Evolutionary conservation across 257 asterid species (phyloP).

Genomic region (Ehretia macrophylla): DNA sequence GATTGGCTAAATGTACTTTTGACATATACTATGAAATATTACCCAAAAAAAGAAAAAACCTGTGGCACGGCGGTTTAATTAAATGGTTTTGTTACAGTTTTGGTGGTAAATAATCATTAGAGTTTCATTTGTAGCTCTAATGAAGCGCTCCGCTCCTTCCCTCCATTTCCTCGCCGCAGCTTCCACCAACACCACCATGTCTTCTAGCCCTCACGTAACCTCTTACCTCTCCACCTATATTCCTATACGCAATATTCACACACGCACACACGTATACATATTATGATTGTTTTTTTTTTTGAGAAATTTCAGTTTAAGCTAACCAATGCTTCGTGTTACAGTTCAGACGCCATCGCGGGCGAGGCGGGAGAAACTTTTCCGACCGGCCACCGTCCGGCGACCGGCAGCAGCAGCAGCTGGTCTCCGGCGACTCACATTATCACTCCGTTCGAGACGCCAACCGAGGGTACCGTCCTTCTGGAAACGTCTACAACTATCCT

Average conservation of each 20-base stretch:
- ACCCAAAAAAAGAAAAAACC: too few relatives aligned
- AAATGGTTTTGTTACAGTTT: too few relatives aligned
- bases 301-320: too few relatives aligned
- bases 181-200: constrained; percentile 42
- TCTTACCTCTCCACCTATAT: background rate
- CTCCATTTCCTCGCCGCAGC: constrained; percentile 46
- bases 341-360: constrained; percentile 45
- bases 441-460: constrained; percentile 46
- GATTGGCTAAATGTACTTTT: too few relatives aligned
- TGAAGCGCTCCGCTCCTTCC: constrained; percentile 51
- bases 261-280: too few relatives aligned
- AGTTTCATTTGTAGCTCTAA: too few relatives aligned
- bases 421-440: constrained; percentile 61
- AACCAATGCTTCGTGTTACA: constrained; percentile 11
- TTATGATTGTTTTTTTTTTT: too few relatives aligned
- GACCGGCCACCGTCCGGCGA: constrained; percentile 27
- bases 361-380: constrained; percentile 55
- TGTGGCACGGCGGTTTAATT: background rate
- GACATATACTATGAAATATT: too few relatives aligned
- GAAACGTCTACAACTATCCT: constrained; percentile 10
- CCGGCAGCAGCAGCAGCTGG: constrained; percentile 22
- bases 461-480: constrained; percentile 39
- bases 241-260: too few relatives aligned
- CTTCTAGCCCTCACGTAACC: constrained; percentile 45
- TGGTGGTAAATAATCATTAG: too few relatives aligned